Conservation (phyloP, 1,139 yeast species). For the Hansenula sp. region DNA sequence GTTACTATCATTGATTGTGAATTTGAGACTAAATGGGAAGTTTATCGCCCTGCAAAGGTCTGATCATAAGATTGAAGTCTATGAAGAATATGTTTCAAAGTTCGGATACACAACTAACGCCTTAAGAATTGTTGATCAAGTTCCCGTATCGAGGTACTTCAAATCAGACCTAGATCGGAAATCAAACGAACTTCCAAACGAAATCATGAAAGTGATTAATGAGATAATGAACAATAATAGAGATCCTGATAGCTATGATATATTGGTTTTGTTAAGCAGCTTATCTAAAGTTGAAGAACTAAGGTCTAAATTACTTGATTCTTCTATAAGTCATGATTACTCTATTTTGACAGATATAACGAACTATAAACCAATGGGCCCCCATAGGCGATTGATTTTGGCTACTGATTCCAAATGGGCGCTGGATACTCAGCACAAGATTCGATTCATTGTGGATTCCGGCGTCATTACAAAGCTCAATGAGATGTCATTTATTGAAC, state of each 20-base stretch:
- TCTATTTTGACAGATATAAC: constrained; percentile 10
- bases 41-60: constrained; percentile 9
- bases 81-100: constrained; percentile 3
- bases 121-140: constrained; percentile 2
- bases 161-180: neutral
- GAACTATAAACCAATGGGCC: constrained; percentile 4
- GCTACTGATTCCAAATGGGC: neutral
- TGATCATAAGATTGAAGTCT: neutral
- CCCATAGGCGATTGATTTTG: constrained; percentile 8
- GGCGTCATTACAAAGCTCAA: constrained; percentile 5
- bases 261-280: constrained; percentile 6
- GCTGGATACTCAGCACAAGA: constrained; percentile 3
- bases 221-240: constrained; percentile 4
- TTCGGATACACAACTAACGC: constrained; percentile 3
- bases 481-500: constrained; percentile 2
- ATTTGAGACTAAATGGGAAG: constrained; percentile 2
- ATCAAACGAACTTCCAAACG: constrained; percentile 1
- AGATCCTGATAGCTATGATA: constrained; percentile 7
- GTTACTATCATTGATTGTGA: constrained; percentile 9
- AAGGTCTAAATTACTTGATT: neutral
- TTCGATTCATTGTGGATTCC: constrained; percentile 15
- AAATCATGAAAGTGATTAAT: constrained; percentile 3
- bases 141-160: constrained; percentile 7
- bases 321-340: constrained; percentile 1
- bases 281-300: neutral